Evolutionary conservation across 1,284 basidiomycete species (phyloP).

Genomic region (Rhodotorula sp.): DNA sequence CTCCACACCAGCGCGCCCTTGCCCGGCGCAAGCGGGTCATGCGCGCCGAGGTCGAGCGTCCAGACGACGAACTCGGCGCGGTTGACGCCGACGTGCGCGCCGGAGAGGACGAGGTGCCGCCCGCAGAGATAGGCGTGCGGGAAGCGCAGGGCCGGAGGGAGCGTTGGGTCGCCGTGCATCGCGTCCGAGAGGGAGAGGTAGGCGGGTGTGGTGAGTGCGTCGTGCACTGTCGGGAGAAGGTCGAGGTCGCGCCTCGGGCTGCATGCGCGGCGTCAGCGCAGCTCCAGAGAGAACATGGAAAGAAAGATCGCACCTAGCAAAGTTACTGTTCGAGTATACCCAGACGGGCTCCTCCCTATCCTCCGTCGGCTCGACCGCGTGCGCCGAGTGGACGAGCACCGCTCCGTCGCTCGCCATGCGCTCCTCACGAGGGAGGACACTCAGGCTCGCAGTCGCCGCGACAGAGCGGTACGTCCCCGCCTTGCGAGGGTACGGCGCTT

Average conservation of each 20-base stretch:
- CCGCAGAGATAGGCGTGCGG: conserved; percentile 87
- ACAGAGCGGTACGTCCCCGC: conserved; percentile 91
- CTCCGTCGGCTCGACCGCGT: conserved; percentile 11
- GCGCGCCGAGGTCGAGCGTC: conserved; percentile 42
- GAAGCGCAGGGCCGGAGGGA: conserved; percentile 78
- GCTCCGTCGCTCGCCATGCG: conserved; percentile 3
- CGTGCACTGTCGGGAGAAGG: conserved; percentile 68
- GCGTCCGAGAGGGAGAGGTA: conserved; percentile 70
- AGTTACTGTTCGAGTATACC: conserved; percentile 85
- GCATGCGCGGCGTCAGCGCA: neutral
- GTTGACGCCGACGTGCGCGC: conserved; percentile 22
- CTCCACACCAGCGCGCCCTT: conserved; percentile 8
- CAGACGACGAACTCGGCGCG: conserved; percentile 54
- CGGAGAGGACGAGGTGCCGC: conserved; percentile 65
- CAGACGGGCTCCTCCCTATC: conserved; percentile 49
- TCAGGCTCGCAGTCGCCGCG: conserved; percentile 58
- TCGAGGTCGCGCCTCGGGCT: conserved; percentile 83
- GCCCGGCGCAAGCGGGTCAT: conserved; percentile 1
- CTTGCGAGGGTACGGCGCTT: conserved; percentile 77
- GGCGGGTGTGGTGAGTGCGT: conserved; percentile 61
- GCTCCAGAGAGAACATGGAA: no score
- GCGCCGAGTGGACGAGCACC: conserved; percentile 11
- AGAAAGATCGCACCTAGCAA: conserved; percentile 35
- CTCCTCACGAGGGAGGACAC: conserved; percentile 22
- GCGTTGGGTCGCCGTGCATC: neutral